phyloP scores from a whole-genome alignment of 305 asterid species.

The Lippia alba region DNA sequence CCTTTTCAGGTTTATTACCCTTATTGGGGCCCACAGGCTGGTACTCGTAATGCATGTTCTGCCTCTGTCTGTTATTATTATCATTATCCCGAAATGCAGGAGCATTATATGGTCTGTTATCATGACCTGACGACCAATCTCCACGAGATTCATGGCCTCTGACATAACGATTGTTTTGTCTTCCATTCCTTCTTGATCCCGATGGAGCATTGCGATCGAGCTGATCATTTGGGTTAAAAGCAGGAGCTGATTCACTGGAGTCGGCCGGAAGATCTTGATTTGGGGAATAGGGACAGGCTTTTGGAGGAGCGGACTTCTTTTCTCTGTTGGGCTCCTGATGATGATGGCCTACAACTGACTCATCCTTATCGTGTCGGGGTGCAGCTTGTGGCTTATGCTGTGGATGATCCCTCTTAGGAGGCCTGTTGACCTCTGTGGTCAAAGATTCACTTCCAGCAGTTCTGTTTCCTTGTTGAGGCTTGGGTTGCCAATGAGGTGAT shows the following conservation, averaged over 20 bases:
- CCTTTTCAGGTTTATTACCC: conserved; percentile 51
- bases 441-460: conserved; percentile 44
- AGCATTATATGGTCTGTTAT: conserved; percentile 45
- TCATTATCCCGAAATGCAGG: conserved; percentile 52
- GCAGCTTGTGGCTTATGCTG: conserved; percentile 40
- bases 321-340: conserved; percentile 50
- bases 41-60: conserved; percentile 70
- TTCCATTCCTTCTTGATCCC: conserved; percentile 58
- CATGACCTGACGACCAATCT: conserved; percentile 62
- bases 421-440: conserved; percentile 44
- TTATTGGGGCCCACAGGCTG: conserved; percentile 79
- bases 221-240: conserved; percentile 41
- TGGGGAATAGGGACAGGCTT: conserved; percentile 61
- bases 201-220: conserved; percentile 47
- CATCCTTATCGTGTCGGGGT: conserved; percentile 46
- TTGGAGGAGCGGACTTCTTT: conserved; percentile 51
- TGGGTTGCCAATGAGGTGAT: conserved; percentile 87
- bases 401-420: conserved; percentile 53
- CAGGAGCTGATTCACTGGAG: conserved; percentile 47
- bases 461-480: conserved; percentile 55
- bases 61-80: conserved; percentile 48
- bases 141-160: conserved; percentile 68
- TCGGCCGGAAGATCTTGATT: conserved; percentile 50
- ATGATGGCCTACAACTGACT: conserved; percentile 42
- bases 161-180: conserved; percentile 56